Percentiles rank a stretch among this genome's conserved stretches.
phyloP scores from a whole-genome alignment of 2,329 filamentous ascomycete genomes.

The Neofusicoccum cordaticola region DNA sequence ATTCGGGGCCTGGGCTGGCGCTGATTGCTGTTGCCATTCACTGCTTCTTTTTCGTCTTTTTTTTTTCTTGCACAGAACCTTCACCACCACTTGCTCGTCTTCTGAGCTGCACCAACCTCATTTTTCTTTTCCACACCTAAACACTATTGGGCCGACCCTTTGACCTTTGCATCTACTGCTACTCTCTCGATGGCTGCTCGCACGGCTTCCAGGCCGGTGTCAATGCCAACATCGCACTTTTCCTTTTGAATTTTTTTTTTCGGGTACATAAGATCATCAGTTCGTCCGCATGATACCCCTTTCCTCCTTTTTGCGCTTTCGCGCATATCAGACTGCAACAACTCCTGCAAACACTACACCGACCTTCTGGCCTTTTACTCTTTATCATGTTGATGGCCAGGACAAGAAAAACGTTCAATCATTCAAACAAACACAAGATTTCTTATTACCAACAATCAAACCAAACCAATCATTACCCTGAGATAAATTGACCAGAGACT shows the following conservation, averaged over 20 bases:
- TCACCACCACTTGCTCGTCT: not conserved
- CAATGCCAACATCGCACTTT: not conserved
- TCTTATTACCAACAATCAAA: not conserved
- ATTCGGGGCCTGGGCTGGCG: not conserved
- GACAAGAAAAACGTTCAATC: slow-evolving; percentile 2
- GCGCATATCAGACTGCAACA: not conserved
- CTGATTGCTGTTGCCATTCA: slow-evolving; percentile 13
- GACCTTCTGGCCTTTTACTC: not conserved
- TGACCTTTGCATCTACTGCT: not conserved
- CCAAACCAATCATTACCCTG: not conserved
- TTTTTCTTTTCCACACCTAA: not conserved
- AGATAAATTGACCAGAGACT: slow-evolving; percentile 6
- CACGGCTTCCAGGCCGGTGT: not conserved
- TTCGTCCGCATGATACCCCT: slow-evolving; percentile 13
- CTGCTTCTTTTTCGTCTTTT: slow-evolving; percentile 9
- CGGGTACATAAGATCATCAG: slow-evolving; percentile 15
- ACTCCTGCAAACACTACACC: not conserved
- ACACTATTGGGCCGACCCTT: slow-evolving; percentile 4
- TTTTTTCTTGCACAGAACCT: slow-evolving; percentile 13
- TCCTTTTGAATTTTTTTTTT: not conserved
- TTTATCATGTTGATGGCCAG: not conserved
- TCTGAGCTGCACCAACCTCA: not conserved
- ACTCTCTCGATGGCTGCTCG: not conserved
- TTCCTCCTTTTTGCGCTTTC: not conserved
- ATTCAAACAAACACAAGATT: not conserved